A percentile compares a stretch with the other conserved stretches of the same genome.
Evolutionary conservation across 2,329 filamentous ascomycete species (phyloP).

Genomic region (Monosporascus sp.): DNA sequence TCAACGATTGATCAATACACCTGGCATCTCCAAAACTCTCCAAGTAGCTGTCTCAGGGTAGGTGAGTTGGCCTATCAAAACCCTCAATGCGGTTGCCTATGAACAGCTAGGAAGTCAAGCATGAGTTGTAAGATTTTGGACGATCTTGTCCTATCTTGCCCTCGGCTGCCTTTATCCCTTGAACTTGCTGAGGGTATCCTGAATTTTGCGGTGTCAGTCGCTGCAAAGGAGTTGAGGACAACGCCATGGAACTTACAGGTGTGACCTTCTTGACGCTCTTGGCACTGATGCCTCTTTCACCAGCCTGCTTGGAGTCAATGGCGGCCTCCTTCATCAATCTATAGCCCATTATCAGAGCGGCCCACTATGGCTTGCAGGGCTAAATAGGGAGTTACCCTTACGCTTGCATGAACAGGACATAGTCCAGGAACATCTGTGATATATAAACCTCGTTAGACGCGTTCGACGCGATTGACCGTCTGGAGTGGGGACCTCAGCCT

Average conservation of each 20-base stretch:
- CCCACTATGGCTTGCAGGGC: neutral
- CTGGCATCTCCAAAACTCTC: too few species aligned
- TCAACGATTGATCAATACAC: too few species aligned
- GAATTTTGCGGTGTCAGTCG: constrained; percentile 1
- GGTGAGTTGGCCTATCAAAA: too few species aligned
- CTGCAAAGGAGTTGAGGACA: neutral
- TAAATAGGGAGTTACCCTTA: constrained; percentile 24
- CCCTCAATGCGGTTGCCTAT: too few species aligned
- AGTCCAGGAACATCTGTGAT: constrained; percentile 73
- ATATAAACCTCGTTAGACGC: constrained; percentile 16
- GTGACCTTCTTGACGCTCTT: constrained; percentile 74
- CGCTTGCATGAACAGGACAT: constrained; percentile 74
- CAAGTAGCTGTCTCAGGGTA: too few species aligned
- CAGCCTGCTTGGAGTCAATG: constrained; percentile 68
- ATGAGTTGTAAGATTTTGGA: neutral
- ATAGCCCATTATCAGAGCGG: constrained; percentile 6
- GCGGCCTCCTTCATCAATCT: constrained; percentile 76
- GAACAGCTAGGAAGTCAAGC: too few species aligned
- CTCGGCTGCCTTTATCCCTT: constrained; percentile 47
- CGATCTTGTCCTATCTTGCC: neutral
- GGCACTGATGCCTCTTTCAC: constrained; percentile 69
- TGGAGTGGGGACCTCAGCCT: constrained; percentile 22
- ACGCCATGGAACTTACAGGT: constrained; percentile 51
- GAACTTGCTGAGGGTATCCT: constrained; percentile 64
- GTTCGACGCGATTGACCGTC: constrained; percentile 18